Percentiles rank a stretch among this genome's conserved stretches.
These are phyloP conservation scores for Acrocalymma vagum DNA, from an alignment of 2,329 filamentous ascomycete species.

Conservation along the genomic window DNA sequence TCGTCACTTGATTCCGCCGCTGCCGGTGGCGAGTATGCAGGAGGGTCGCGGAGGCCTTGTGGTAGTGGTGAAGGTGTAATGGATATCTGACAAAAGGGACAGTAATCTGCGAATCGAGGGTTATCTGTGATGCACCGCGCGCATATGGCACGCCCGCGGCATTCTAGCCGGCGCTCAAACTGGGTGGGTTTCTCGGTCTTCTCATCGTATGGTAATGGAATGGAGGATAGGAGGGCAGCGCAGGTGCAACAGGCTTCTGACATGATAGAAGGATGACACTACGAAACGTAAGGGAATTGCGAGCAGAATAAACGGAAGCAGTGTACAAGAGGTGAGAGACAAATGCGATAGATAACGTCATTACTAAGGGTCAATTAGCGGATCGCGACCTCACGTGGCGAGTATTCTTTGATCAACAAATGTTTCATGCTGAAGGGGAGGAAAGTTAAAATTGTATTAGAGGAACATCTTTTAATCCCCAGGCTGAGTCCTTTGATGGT, in stretches of 20 bases:
- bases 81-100: conserved; percentile 81
- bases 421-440: too few species aligned
- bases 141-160: conserved; percentile 77
- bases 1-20: conserved; percentile 43
- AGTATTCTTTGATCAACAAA: too few species aligned
- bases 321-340: conserved; percentile 11
- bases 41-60: conserved; percentile 73
- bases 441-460: too few species aligned
- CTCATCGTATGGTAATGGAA: conserved; percentile 61
- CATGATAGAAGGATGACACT: conserved; percentile 20
- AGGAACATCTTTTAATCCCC: too few species aligned
- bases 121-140: conserved; percentile 75
- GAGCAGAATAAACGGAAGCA: conserved; percentile 2
- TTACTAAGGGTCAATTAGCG: conserved; percentile 37
- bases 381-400: conserved; percentile 34
- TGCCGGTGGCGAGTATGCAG: conserved; percentile 64
- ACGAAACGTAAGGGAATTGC: conserved; percentile 2
- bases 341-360: conserved; percentile 37
- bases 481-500: too few species aligned
- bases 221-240: conserved; percentile 66
- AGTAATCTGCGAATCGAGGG: conserved; percentile 70
- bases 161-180: conserved; percentile 69
- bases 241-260: conserved; percentile 74
- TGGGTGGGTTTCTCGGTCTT: conserved; percentile 69
- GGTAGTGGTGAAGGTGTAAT: conserved; percentile 66